Conservation (phyloP, 805 yeast species). For the Limtongia smithiae region DNA sequence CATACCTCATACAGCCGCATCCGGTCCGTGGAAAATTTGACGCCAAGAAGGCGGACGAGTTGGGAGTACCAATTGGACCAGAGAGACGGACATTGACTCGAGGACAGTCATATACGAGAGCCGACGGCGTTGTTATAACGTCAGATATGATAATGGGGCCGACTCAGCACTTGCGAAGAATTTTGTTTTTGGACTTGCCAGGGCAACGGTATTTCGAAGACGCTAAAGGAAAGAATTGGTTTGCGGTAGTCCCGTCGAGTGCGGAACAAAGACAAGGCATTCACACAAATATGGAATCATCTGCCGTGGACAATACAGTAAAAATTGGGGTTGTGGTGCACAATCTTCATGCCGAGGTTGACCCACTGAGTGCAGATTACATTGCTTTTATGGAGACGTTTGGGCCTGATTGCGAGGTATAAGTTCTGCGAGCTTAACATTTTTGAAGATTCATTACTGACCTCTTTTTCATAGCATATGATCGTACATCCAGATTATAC, state of each 20-base stretch:
- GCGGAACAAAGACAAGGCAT: slow-evolving; percentile 2
- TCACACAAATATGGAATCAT: slow-evolving; percentile 28
- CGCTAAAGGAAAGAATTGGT: slow-evolving; percentile 19
- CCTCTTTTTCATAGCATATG: slow-evolving; percentile 56
- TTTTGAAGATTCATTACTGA: background rate
- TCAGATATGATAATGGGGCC: slow-evolving; percentile 74
- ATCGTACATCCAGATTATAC: slow-evolving; percentile 69
- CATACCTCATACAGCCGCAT: slow-evolving; percentile 62
- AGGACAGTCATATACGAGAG: slow-evolving; percentile 56
- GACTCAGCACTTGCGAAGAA: slow-evolving; percentile 53
- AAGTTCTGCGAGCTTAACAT: background rate
- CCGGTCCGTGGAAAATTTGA: slow-evolving; percentile 76
- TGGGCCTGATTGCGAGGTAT: slow-evolving; percentile 42
- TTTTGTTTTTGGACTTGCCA: slow-evolving; percentile 75
- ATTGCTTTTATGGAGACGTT: slow-evolving; percentile 46
- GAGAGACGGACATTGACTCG: slow-evolving; percentile 55
- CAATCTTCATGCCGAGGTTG: slow-evolving; percentile 63
- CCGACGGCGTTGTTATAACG: slow-evolving; percentile 53
- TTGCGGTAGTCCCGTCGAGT: slow-evolving; percentile 12
- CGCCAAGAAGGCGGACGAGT: slow-evolving; percentile 56
- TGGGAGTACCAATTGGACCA: slow-evolving; percentile 68
- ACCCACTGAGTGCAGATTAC: slow-evolving; percentile 46
- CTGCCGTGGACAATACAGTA: background rate
- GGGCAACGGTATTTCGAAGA: slow-evolving; percentile 42
- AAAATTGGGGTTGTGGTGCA: slow-evolving; percentile 59